Base-by-base conservation (phyloP, 2,329 filamentous ascomycete species). In the Gyromitra esculenta region DNA sequence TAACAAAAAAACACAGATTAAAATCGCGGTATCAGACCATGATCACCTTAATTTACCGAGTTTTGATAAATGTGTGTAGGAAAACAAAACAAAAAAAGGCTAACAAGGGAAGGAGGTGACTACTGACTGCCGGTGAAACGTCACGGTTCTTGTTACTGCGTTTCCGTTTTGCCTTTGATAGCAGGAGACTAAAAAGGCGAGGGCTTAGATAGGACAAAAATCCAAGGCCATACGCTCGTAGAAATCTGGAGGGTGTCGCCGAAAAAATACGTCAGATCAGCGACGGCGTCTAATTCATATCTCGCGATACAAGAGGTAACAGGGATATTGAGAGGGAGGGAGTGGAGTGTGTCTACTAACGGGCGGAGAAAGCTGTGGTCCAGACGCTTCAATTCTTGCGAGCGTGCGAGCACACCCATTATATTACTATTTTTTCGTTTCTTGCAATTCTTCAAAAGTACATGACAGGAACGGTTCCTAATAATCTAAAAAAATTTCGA, bases 191-290 rank as follows among this genome's bases (percentile, higher is more conserved):
- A 69, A 87, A 77, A 11, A 87, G 73, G 78, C 83, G 85, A 6
- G 87, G 86, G 25, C 83, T 83, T 9, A 86, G 84, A 56, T 83
- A 84, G 41, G 85, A 86, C 45, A 86, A 77, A 82, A 87, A 86
- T 35, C 85, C 85, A 68, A 87, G 79, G 3, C 82, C 84, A 80
- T 86, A 87, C 35, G 86, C 86, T 67, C 84, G 84, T 48, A 86
- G 80, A 56, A 85, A 76, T 31, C 75, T 77, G 13, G 65, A 57
- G 70, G 35, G 63, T 67, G 63, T 57, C 37, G n/a, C 31, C 48
- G 8, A 41, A 69, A 52, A 50, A 21, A 31, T 48, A 48, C 21
- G 37, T 57, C 39, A 37, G 50, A 66, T 78, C 63, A 78, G 76
- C 74, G 50, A 75, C 48, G 48, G 60, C 60, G 62, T 76, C 43